Evolutionary conservation across 1,284 basidiomycete genomes (phyloP).

Genomic region (Leccinum solheimii): DNA sequence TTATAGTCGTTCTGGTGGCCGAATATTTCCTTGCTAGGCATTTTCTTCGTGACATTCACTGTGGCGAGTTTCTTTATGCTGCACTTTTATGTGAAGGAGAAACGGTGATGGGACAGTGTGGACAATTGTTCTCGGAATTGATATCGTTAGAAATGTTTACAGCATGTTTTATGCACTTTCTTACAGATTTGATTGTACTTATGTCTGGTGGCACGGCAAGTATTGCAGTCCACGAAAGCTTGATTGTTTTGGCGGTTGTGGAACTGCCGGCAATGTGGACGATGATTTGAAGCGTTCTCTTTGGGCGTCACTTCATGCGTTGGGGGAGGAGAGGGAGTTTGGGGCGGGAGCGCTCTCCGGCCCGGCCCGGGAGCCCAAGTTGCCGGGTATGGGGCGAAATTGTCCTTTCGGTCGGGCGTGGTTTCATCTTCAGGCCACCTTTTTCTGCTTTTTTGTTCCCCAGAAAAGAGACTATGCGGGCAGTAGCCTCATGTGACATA

Average conservation of each 20-base stretch:
- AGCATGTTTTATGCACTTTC: neutral
- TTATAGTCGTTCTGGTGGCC: slow-evolving; percentile 93
- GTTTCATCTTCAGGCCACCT: no score
- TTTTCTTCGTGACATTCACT: slow-evolving; percentile 82
- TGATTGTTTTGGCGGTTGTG: neutral
- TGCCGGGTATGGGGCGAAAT: no score
- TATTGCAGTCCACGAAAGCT: neutral
- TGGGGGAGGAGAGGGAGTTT: no score
- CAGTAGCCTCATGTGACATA: no score
- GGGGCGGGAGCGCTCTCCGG: no score
- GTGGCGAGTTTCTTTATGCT: slow-evolving; percentile 75
- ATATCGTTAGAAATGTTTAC: slow-evolving; percentile 2
- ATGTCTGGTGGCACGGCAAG: neutral
- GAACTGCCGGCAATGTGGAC: no score
- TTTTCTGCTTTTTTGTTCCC: no score
- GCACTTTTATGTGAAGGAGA: slow-evolving; percentile 89
- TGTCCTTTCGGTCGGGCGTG: no score
- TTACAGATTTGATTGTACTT: neutral
- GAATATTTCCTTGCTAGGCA: slow-evolving; percentile 78
- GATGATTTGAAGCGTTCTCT: no score
- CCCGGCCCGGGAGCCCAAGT: no score
- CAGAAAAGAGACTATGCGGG: no score
- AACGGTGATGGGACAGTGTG: slow-evolving; percentile 51
- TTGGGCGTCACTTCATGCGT: no score
- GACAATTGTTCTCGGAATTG: neutral